These are phyloP conservation scores for Hymenoscyphus occultus DNA, from an alignment of 2,329 filamentous ascomycete species.

Conservation along the genomic window DNA sequence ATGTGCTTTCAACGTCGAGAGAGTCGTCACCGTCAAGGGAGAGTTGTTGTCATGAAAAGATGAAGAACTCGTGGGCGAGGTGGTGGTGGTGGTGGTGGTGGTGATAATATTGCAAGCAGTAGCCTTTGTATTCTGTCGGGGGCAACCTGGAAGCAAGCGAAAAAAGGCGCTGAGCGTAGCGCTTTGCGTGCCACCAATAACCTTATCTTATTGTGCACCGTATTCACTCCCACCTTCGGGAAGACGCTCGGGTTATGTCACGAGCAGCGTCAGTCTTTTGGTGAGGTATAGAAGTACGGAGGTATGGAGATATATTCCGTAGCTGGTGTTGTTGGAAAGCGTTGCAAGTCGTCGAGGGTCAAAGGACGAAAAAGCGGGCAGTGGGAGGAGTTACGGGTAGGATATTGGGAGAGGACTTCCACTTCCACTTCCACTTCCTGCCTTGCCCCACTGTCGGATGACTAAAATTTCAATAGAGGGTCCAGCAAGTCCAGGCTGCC, in stretches of 20 bases:
- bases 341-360: background rate
- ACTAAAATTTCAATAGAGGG: background rate
- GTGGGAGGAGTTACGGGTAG: background rate
- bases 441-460: slow-evolving; percentile 4
- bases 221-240: background rate
- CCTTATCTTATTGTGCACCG: background rate
- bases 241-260: no score
- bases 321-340: background rate
- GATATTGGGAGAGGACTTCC: background rate
- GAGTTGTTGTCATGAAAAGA: background rate
- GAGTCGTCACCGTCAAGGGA: background rate
- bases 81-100: slow-evolving; percentile 1
- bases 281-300: background rate
- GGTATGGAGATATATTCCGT: background rate
- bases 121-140: background rate
- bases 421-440: background rate
- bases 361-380: background rate
- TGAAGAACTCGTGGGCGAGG: background rate
- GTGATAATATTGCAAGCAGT: background rate
- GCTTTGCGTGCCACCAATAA: slow-evolving; percentile 1
- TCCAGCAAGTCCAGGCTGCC: background rate
- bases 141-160: background rate
- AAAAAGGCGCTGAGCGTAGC: background rate
- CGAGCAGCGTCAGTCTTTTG: no score
- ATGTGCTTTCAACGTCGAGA: background rate